Percentiles rank a stretch among this genome's conserved stretches.
These are phyloP conservation scores for Geotrichum carabidarum DNA, from an alignment of 1,139 yeast species.

Conservation along the genomic window DNA sequence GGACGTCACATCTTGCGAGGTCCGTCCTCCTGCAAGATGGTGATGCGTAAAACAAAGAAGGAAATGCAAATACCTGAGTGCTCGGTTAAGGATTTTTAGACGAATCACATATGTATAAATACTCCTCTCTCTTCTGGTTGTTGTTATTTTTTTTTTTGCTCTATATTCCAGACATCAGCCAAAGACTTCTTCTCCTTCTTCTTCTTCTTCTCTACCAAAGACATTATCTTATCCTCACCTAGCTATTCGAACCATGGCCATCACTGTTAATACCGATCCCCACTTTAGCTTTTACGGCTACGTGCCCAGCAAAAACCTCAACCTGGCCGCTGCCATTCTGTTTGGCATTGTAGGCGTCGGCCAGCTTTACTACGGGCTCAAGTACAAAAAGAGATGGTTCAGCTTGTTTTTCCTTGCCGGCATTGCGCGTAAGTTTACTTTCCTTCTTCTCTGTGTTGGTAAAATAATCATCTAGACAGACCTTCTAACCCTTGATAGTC, in stretches of 20 bases:
- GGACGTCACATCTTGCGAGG: no score
- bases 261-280: not conserved
- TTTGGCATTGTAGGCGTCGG: slow-evolving; percentile 43
- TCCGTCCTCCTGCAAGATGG: no score
- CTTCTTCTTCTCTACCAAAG: not conserved
- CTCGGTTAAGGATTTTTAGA: no score
- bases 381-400: slow-evolving; percentile 67
- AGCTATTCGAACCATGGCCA: not conserved
- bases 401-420: slow-evolving; percentile 58
- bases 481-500: slow-evolving; percentile 27
- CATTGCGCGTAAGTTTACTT: slow-evolving; percentile 32
- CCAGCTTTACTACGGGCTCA: slow-evolving; percentile 43
- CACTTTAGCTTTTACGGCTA: slow-evolving; percentile 39
- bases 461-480: no score
- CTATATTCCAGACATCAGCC: not conserved
- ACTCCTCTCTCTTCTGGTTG: not conserved
- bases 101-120: no score
- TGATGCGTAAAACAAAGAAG: no score
- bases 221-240: not conserved
- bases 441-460: not conserved
- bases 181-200: not conserved
- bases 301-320: slow-evolving; percentile 45
- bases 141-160: not conserved
- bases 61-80: no score
- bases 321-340: slow-evolving; percentile 44